A percentile compares a stretch with the other conserved stretches of the same genome.
Conservation (phyloP, 805 yeast species). For the Candida nemodendra region DNA sequence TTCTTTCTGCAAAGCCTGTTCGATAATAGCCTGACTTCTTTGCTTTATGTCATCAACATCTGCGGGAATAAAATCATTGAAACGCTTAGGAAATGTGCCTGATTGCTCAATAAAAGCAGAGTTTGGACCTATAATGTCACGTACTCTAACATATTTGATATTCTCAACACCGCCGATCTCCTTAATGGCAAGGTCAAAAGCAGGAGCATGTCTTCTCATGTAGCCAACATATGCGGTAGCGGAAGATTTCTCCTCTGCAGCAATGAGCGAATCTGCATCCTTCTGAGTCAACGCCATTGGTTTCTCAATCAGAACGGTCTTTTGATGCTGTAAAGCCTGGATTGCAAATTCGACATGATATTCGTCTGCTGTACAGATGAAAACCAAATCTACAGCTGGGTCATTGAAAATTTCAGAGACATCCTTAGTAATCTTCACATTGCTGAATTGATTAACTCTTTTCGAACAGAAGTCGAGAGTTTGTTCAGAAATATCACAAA, state of each 20-base stretch:
- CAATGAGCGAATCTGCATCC: background rate
- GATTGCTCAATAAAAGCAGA: conserved; percentile 4
- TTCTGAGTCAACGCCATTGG: conserved; percentile 1
- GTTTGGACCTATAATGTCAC: conserved; percentile 9
- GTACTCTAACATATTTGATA: conserved; percentile 5
- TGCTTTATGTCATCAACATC: background rate
- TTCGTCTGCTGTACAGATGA: conserved; percentile 3
- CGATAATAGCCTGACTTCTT: background rate
- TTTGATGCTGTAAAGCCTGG: background rate
- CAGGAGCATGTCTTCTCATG: conserved; percentile 9
- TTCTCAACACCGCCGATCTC: conserved; percentile 6
- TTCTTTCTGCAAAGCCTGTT: conserved; percentile 4
- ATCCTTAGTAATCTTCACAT: no score
- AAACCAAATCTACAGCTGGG: background rate
- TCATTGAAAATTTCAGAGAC: background rate
- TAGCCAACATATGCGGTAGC: conserved; percentile 5
- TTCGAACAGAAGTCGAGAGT: conserved; percentile 1
- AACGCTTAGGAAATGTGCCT: conserved; percentile 6
- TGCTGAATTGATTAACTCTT: no score
- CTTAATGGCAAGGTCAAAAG: conserved; percentile 5
- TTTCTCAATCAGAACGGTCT: conserved; percentile 1
- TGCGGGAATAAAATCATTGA: conserved; percentile 2
- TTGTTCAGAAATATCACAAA: conserved; percentile 1
- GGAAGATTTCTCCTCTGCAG: conserved; percentile 14
- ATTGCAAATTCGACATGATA: conserved; percentile 4